Evolutionary conservation across 805 yeast genomes (phyloP).

Genomic region (Kazachstania bromeliacearum): DNA sequence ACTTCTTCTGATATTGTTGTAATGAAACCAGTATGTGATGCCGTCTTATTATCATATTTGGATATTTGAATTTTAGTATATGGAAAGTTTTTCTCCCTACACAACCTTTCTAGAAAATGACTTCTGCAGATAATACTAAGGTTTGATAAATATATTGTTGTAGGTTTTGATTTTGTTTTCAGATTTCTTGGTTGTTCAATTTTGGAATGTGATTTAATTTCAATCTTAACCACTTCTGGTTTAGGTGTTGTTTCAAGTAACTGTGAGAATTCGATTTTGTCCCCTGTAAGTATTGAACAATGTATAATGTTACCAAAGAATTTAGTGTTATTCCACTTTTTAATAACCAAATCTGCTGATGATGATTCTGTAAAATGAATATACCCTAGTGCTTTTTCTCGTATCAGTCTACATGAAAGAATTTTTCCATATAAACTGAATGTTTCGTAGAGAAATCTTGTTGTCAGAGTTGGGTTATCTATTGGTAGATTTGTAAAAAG

Average conservation of each 20-base stretch:
- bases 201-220: too few relatives aligned
- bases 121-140: too few relatives aligned
- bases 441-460: constrained; percentile 39
- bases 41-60: constrained; percentile 10
- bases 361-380: constrained; percentile 29
- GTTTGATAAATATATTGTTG: too few relatives aligned
- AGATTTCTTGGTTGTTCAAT: too few relatives aligned
- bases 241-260: too few relatives aligned
- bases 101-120: constrained; percentile 20
- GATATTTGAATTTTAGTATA: constrained; percentile 11
- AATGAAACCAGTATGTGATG: constrained; percentile 19
- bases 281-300: too few relatives aligned
- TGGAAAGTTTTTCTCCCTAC: constrained; percentile 20
- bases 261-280: too few relatives aligned
- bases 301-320: constrained; percentile 26
- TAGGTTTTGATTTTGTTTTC: too few relatives aligned
- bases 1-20: constrained; percentile 15
- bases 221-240: too few relatives aligned
- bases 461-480: constrained; percentile 27
- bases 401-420: constrained; percentile 34
- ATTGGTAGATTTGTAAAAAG: constrained; percentile 39
- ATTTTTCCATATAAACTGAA: constrained; percentile 41
- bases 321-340: constrained; percentile 20
- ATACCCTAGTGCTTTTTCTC: constrained; percentile 33
- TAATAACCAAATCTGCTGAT: constrained; percentile 31